Conservation (phyloP, 371 early-diverging fungal genomes). For the Funneliformis caledonium region DNA sequence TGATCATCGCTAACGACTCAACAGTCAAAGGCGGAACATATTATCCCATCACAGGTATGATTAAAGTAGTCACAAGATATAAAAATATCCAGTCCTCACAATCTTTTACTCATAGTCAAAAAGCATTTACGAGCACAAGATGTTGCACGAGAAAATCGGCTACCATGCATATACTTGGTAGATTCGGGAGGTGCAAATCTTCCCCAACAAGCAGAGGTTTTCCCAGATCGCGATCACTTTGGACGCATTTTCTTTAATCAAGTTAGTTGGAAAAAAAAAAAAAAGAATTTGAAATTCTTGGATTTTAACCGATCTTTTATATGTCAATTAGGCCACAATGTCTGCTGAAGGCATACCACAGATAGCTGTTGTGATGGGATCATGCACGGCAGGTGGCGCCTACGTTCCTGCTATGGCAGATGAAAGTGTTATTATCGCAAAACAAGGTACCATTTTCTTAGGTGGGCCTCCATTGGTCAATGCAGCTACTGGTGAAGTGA, state of each 20-base stretch:
- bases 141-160: slow-evolving; percentile 90
- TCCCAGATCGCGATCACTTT: slow-evolving; percentile 98
- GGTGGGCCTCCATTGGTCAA: slow-evolving; percentile 96
- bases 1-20: slow-evolving; percentile 96
- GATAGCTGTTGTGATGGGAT: slow-evolving; percentile 96
- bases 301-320: not conserved
- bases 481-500: slow-evolving; percentile 96
- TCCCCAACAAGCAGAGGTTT: slow-evolving; percentile 95
- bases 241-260: slow-evolving; percentile 98
- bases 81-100: not conserved
- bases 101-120: slow-evolving; percentile 67
- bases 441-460: slow-evolving; percentile 97
- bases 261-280: slow-evolving; percentile 40
- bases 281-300: not conserved
- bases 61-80: not conserved
- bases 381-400: slow-evolving; percentile 98
- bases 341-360: slow-evolving; percentile 90
- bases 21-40: slow-evolving; percentile 97
- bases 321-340: slow-evolving; percentile 70
- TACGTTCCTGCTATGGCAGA: slow-evolving; percentile 99
- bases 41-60: slow-evolving; percentile 87
- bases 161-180: slow-evolving; percentile 97
- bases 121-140: slow-evolving; percentile 98
- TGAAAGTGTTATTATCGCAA: slow-evolving; percentile 94
- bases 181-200: slow-evolving; percentile 98